These are phyloP conservation scores for Aspergillus arachidicola DNA, from an alignment of 2,329 filamentous ascomycete species.

Conservation along the genomic window DNA sequence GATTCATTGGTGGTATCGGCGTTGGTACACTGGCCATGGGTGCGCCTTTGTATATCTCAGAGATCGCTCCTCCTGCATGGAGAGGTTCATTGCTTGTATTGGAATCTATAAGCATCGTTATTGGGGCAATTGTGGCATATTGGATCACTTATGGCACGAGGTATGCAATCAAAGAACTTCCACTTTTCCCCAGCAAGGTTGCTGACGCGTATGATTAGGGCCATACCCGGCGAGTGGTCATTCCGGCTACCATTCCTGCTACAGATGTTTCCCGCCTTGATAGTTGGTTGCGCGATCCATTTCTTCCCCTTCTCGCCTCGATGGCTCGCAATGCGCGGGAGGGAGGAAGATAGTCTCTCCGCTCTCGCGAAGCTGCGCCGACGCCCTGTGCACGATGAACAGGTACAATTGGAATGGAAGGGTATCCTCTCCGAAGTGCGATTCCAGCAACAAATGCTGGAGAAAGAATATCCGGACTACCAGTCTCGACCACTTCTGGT, in stretches of 20 bases:
- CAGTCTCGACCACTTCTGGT: neutral
- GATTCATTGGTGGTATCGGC: conserved; percentile 43
- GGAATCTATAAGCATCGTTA: conserved; percentile 28
- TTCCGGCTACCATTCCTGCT: conserved; percentile 53
- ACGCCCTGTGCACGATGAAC: conserved; percentile 48
- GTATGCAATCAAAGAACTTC: conserved; percentile 3
- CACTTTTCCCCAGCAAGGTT: neutral
- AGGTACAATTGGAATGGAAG: conserved; percentile 51
- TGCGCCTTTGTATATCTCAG: conserved; percentile 54
- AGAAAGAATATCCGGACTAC: neutral
- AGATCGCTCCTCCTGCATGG: conserved; percentile 40
- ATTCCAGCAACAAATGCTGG: conserved; percentile 40
- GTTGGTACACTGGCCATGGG: conserved; percentile 43
- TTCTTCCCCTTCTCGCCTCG: conserved; percentile 58
- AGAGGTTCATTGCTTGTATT: conserved; percentile 26
- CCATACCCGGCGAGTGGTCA: conserved; percentile 37
- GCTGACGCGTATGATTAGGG: neutral
- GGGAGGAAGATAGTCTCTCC: conserved; percentile 48
- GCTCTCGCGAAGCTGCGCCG: conserved; percentile 49
- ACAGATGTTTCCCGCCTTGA: conserved; percentile 45
- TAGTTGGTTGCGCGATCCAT: conserved; percentile 30
- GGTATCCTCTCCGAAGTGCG: conserved; percentile 54
- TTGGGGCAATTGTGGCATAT: conserved; percentile 29
- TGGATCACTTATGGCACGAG: conserved; percentile 53
- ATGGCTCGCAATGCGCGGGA: conserved; percentile 50